These are phyloP conservation scores for Mucor piriformis DNA, from an alignment of 371 early-diverging fungal species.

Conservation along the genomic window DNA sequence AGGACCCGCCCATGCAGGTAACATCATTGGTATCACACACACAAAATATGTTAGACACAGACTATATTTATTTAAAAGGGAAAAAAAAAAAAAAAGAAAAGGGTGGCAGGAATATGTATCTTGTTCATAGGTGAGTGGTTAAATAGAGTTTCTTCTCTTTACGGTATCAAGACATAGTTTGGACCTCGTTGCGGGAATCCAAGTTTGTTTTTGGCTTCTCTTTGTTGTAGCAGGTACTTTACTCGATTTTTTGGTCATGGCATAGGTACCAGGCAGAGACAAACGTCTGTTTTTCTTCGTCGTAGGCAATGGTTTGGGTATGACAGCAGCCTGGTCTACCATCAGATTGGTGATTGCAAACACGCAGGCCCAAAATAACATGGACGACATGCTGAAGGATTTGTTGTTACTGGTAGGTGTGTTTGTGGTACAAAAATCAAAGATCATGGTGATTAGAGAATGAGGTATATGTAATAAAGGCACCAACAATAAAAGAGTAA, in stretches of 20 bases:
- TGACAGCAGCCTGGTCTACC: slow-evolving; percentile 28
- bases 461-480: slow-evolving; percentile 47
- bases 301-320: slow-evolving; percentile 1
- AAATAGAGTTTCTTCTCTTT: slow-evolving; percentile 28
- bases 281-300: slow-evolving; percentile 11
- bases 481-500: slow-evolving; percentile 31
- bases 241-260: too few relatives aligned
- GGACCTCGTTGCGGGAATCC: slow-evolving; percentile 17
- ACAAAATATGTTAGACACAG: too few relatives aligned
- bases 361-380: slow-evolving; percentile 44
- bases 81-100: too few relatives aligned
- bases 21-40: too few relatives aligned
- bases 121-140: too few relatives aligned
- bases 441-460: slow-evolving; percentile 38
- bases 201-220: slow-evolving; percentile 9
- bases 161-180: slow-evolving; percentile 2
- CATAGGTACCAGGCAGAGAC: slow-evolving; percentile 32
- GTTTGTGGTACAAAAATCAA: slow-evolving; percentile 23
- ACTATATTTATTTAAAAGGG: too few relatives aligned
- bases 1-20: too few relatives aligned
- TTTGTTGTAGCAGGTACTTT: slow-evolving; percentile 1
- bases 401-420: not conserved
- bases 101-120: too few relatives aligned
- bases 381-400: slow-evolving; percentile 23
- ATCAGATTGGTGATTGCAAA: slow-evolving; percentile 39